Base-by-base conservation (phyloP, 2,329 filamentous ascomycete genomes). In the Huntiella abstrusa region DNA sequence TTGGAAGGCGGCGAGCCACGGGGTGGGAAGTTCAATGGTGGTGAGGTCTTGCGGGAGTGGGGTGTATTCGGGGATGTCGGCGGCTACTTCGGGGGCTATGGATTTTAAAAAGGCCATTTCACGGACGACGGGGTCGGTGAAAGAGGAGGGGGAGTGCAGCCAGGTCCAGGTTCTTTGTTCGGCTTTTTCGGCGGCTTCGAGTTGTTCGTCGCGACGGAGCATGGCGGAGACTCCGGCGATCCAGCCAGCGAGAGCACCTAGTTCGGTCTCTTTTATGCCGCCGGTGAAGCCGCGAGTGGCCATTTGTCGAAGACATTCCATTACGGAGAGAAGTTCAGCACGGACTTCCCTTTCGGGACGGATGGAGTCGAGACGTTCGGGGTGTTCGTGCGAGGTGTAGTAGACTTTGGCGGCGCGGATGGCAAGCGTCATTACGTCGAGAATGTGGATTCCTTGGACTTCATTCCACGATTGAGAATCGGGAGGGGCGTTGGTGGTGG, bases 401-500 rank as follows among this genome's bases (percentile, higher is more conserved):
- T 96, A 98, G 55, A 92, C 80, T 63, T 92, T 94, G 44, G 91
- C 91, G 1, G 88, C 86, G 45, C 86, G 77, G 54, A 98, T 96
- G n/a, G 88, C 88, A 45, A 96, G 69, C 1, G 91, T 98, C 58
- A 91, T 81, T 45, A 93, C 78, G 59, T 96, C 88, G 47, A 96
- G 73, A 34, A 98, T 76, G 56, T 92, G 83, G 67, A 96, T 77
- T 13, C 88, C 91, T 59, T 94, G 84, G 16, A 93, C 71, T 60
- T 95, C 85, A 59, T 82, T 75, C 77, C 82, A 93, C 15, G 68
- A 57, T 38, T 68, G 65, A 13, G 64, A 63, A 38, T 64, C 63
- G n/a, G 60, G 59, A 54, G 69, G 66, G 47, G 63, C 62, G 33
- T 60, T 53, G 46, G 57, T 55, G 36, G 57, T 51, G 7, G 57